These are phyloP conservation scores for Aspergillus aculeatinus DNA, from an alignment of 2,329 filamentous ascomycete genomes.

Conservation along the genomic window DNA sequence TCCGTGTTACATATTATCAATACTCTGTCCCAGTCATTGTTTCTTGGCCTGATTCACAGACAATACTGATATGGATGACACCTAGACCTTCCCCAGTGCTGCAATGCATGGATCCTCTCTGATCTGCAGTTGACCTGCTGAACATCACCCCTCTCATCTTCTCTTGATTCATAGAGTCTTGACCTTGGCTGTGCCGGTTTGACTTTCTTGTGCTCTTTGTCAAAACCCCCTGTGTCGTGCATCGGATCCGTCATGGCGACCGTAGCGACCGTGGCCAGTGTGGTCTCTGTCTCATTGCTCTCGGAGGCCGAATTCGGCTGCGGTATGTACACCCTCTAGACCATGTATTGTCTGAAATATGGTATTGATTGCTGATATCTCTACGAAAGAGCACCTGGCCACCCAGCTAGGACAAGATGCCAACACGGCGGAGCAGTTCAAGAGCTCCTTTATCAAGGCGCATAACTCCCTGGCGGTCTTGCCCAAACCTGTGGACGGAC, in stretches of 20 bases:
- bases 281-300: slow-evolving; percentile 33
- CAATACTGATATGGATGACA: slow-evolving; percentile 17
- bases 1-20: not conserved
- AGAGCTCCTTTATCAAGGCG: slow-evolving; percentile 33
- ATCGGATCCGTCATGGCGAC: slow-evolving; percentile 3
- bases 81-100: slow-evolving; percentile 9
- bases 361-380: slow-evolving; percentile 19
- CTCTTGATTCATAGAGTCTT: not conserved
- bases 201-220: not conserved
- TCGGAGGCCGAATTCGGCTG: slow-evolving; percentile 44
- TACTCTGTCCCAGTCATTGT: too few relatives aligned
- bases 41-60: not conserved
- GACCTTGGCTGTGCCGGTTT: not conserved
- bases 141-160: not conserved
- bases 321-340: slow-evolving; percentile 30
- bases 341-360: not conserved
- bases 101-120: slow-evolving; percentile 19
- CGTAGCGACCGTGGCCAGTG: slow-evolving; percentile 29
- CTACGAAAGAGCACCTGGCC: slow-evolving; percentile 40
- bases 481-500: slow-evolving; percentile 23
- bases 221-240: not conserved
- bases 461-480: slow-evolving; percentile 31
- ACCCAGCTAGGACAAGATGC: slow-evolving; percentile 32
- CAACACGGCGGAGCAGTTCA: slow-evolving; percentile 37
- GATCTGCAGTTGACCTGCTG: slow-evolving; percentile 14